phyloP scores from a whole-genome alignment of 176 grass and related monocot species.

The Paspalum vaginatum region DNA sequence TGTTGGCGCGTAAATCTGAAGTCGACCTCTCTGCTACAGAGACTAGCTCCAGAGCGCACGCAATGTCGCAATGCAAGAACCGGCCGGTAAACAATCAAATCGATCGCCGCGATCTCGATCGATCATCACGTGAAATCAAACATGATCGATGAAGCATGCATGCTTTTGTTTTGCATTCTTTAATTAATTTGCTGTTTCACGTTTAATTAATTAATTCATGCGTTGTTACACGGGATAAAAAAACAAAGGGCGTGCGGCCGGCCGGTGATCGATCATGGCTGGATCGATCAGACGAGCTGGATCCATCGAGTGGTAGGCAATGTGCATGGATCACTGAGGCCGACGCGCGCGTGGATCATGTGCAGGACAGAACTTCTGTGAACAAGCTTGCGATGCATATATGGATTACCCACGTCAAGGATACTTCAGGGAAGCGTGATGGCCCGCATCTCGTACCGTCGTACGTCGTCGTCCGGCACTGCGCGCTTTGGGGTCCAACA shows the following conservation, averaged over 20 bases:
- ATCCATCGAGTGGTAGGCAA: background rate
- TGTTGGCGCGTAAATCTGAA: background rate
- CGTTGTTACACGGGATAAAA: background rate
- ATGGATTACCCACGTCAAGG: background rate
- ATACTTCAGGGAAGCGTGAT: background rate
- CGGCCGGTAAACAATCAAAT: background rate
- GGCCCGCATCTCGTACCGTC: background rate
- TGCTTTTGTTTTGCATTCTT: background rate
- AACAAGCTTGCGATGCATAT: background rate
- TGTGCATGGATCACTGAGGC: background rate
- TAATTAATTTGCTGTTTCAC: background rate
- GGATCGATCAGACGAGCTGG: background rate
- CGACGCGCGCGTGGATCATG: slow-evolving; percentile 4
- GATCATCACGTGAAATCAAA: too few species aligned
- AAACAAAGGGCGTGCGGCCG: background rate
- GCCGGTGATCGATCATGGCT: background rate
- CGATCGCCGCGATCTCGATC: background rate
- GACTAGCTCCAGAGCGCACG: too few species aligned
- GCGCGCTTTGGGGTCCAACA: background rate
- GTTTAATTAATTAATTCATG: slow-evolving; percentile 21
- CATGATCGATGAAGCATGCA: background rate
- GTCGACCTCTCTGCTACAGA: background rate
- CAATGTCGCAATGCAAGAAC: too few species aligned
- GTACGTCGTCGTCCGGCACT: background rate
- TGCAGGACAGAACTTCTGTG: background rate